These are phyloP conservation scores for Aspergillus novoparasiticus DNA, from an alignment of 2,329 filamentous ascomycete species.

Conservation along the genomic window DNA sequence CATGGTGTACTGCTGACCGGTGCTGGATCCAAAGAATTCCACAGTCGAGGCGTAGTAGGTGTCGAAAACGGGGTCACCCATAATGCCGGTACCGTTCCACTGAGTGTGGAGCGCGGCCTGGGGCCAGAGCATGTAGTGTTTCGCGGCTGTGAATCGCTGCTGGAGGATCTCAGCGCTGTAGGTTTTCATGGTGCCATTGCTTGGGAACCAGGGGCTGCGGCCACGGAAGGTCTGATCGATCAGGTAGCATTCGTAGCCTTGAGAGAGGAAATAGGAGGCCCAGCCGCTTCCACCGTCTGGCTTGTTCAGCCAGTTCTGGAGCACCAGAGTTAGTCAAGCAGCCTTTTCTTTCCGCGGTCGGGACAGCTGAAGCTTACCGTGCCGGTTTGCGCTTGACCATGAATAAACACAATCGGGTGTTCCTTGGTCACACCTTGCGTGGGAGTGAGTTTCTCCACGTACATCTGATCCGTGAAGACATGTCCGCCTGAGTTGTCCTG, in stretches of 20 bases:
- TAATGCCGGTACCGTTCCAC: conserved; percentile 41
- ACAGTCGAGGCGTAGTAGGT: conserved; percentile 27
- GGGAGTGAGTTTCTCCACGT: conserved; percentile 38
- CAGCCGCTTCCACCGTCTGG: conserved; percentile 52
- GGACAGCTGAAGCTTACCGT: conserved; percentile 24
- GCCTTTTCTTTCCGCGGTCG: background rate
- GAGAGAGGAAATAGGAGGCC: conserved; percentile 50
- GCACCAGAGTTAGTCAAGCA: background rate
- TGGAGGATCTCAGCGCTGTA: conserved; percentile 29
- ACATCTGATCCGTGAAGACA: conserved; percentile 33
- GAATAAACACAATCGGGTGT: conserved; percentile 37
- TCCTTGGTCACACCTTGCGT: conserved; percentile 18
- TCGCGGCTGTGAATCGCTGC: conserved; percentile 36
- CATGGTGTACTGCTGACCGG: conserved; percentile 20
- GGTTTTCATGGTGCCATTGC: conserved; percentile 23
- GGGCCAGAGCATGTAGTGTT: conserved; percentile 34
- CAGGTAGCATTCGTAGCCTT: conserved; percentile 52
- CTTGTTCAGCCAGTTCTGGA: conserved; percentile 50
- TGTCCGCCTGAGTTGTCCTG: conserved; percentile 5
- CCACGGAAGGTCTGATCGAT: conserved; percentile 44
- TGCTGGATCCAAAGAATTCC: conserved; percentile 19
- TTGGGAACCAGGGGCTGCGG: conserved; percentile 30
- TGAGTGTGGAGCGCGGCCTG: conserved; percentile 43
- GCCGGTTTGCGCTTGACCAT: conserved; percentile 35
- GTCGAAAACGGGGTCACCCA: conserved; percentile 34